phyloP scores from a whole-genome alignment of 1,284 basidiomycete genomes.

The Ceratorhiza oryzae-sativae region DNA sequence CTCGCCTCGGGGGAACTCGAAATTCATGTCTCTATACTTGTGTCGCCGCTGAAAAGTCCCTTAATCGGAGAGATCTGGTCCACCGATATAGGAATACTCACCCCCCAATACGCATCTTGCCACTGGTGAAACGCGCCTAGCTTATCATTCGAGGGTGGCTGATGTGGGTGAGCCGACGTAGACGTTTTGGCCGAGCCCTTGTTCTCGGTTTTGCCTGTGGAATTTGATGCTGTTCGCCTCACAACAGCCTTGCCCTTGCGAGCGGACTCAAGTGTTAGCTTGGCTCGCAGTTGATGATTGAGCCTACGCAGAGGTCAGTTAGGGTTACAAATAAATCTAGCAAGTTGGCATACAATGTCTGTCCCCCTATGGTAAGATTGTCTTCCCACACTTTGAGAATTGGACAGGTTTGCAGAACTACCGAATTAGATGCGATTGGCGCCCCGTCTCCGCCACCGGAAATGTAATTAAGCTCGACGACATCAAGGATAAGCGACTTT shows the following conservation, averaged over 20 bases:
- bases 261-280: background rate
- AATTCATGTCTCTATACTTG: slow-evolving; percentile 11
- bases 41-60: slow-evolving; percentile 11
- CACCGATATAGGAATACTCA: slow-evolving; percentile 1
- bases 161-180: background rate
- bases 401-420: slow-evolving; percentile 9
- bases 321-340: background rate
- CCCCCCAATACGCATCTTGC: slow-evolving; percentile 31
- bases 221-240: slow-evolving; percentile 25
- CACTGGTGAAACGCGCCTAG: slow-evolving; percentile 12
- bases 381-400: background rate
- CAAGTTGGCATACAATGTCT: slow-evolving; percentile 28
- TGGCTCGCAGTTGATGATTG: background rate
- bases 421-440: slow-evolving; percentile 12
- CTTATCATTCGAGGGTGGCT: slow-evolving; percentile 15
- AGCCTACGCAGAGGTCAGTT: slow-evolving; percentile 12
- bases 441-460: slow-evolving; percentile 30
- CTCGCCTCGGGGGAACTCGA: slow-evolving; percentile 12
- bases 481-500: slow-evolving; percentile 17
- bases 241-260: slow-evolving; percentile 6
- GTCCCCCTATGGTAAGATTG: slow-evolving; percentile 6
- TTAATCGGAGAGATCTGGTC: background rate
- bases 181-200: slow-evolving; percentile 25
- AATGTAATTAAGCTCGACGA: slow-evolving; percentile 22
- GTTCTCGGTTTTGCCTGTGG: background rate